phyloP scores from a whole-genome alignment of 176 grass and related monocot species.

The Saccharum spontaneum region DNA sequence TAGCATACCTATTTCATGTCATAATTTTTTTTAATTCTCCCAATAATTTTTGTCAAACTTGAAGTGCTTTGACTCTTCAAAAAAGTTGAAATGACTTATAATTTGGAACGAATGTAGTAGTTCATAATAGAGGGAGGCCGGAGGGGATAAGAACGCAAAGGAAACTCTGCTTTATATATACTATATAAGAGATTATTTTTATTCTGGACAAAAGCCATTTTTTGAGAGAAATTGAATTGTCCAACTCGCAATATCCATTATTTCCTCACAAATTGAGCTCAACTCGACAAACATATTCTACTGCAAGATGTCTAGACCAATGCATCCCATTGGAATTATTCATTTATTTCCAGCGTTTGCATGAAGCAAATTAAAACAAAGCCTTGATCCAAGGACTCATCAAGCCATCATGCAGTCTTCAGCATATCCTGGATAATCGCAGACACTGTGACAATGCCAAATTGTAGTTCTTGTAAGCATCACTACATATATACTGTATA shows the following conservation, averaged over 20 bases:
- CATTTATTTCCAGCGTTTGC: background rate
- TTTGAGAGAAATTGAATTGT: background rate
- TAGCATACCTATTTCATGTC: too few relatives aligned
- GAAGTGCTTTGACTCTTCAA: too few relatives aligned
- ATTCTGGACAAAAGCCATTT: background rate
- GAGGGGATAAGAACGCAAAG: too few relatives aligned
- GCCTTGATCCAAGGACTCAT: background rate
- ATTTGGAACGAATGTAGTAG: too few relatives aligned
- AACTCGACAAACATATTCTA: background rate
- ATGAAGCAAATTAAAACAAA: background rate
- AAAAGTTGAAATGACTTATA: too few relatives aligned
- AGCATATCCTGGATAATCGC: constrained; percentile 14
- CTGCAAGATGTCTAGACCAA: background rate
- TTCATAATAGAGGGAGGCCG: too few relatives aligned
- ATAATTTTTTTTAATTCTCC: too few relatives aligned
- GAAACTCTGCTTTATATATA: too few relatives aligned
- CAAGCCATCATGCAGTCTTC: constrained; percentile 3
- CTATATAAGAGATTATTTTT: background rate
- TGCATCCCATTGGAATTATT: background rate
- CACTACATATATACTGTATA: background rate
- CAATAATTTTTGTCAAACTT: too few relatives aligned
- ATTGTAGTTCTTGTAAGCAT: background rate
- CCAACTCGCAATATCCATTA: background rate
- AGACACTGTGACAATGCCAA: background rate
- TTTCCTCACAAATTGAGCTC: background rate